phyloP scores from a whole-genome alignment of 2,329 filamentous ascomycete species.

The Ascochyta rabiei region DNA sequence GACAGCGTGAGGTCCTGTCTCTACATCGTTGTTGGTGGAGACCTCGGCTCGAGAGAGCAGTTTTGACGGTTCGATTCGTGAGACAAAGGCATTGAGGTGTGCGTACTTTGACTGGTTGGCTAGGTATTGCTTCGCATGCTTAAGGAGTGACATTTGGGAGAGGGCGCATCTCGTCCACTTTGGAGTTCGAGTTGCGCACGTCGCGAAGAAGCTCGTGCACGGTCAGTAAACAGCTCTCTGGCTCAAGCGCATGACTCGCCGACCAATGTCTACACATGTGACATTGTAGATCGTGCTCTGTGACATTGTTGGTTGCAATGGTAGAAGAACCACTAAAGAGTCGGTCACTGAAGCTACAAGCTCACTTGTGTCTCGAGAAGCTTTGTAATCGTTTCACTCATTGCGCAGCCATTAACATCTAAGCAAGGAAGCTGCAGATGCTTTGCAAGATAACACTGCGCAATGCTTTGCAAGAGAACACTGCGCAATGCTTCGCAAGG shows the following conservation, averaged over 20 bases:
- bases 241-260: slow-evolving; percentile 6
- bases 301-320: not conserved
- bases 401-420: no score
- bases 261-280: not conserved
- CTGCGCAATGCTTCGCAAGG: not conserved
- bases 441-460: not conserved
- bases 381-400: no score
- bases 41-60: slow-evolving; percentile 31
- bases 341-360: no score
- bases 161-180: slow-evolving; percentile 29
- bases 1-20: slow-evolving; percentile 10
- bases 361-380: no score
- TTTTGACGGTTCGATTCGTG: slow-evolving; percentile 24
- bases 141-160: slow-evolving; percentile 48
- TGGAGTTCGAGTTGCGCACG: slow-evolving; percentile 8
- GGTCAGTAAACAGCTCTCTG: slow-evolving; percentile 1
- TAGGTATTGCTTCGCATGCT: slow-evolving; percentile 44
- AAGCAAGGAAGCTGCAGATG: not conserved
- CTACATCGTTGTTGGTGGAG: slow-evolving; percentile 12
- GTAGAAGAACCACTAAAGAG: no score
- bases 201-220: slow-evolving; percentile 10
- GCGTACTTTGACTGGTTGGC: slow-evolving; percentile 41
- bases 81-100: slow-evolving; percentile 49
- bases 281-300: not conserved
- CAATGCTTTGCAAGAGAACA: not conserved